phyloP scores from a whole-genome alignment of 2,329 filamentous ascomycete species.

The Mycocentrospora acerina region DNA sequence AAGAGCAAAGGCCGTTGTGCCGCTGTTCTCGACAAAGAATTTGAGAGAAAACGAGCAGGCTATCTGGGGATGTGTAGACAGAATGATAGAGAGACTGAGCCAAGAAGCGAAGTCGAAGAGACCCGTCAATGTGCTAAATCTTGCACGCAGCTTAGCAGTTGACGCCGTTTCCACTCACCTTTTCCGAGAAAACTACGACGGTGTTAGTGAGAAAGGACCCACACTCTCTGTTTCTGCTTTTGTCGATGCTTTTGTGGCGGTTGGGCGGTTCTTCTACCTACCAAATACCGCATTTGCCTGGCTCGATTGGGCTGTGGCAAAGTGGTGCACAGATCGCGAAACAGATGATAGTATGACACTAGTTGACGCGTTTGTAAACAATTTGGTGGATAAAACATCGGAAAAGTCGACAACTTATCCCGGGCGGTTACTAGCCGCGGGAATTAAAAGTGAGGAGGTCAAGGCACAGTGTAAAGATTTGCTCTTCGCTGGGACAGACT shows the following conservation, averaged over 20 bases:
- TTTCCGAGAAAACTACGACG: slow-evolving; percentile 55
- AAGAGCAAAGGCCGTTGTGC: slow-evolving; percentile 53
- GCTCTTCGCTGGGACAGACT: slow-evolving; percentile 34
- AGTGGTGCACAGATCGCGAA: slow-evolving; percentile 37
- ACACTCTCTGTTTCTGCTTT: slow-evolving; percentile 49
- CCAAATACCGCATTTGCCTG: slow-evolving; percentile 46
- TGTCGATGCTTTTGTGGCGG: slow-evolving; percentile 57
- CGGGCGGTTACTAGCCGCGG: slow-evolving; percentile 48
- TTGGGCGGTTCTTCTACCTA: slow-evolving; percentile 58
- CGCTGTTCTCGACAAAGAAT: slow-evolving; percentile 52
- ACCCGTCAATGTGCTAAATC: slow-evolving; percentile 53
- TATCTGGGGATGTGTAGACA: slow-evolving; percentile 46
- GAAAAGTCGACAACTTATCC: slow-evolving; percentile 49
- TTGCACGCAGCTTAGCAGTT: slow-evolving; percentile 53
- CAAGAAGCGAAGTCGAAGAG: slow-evolving; percentile 30
- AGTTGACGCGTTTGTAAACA: slow-evolving; percentile 48
- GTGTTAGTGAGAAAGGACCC: slow-evolving; percentile 41
- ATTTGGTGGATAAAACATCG: slow-evolving; percentile 40
- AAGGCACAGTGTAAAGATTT: slow-evolving; percentile 57
- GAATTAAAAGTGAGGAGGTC: slow-evolving; percentile 48
- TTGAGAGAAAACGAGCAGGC: slow-evolving; percentile 44
- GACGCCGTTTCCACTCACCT: slow-evolving; percentile 58
- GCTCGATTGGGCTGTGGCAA: slow-evolving; percentile 41
- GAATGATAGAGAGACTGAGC: slow-evolving; percentile 46
- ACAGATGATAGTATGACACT: slow-evolving; percentile 38